phyloP scores from a whole-genome alignment of 2,329 filamentous ascomycete genomes.

The Rachicladosporium sp. region DNA sequence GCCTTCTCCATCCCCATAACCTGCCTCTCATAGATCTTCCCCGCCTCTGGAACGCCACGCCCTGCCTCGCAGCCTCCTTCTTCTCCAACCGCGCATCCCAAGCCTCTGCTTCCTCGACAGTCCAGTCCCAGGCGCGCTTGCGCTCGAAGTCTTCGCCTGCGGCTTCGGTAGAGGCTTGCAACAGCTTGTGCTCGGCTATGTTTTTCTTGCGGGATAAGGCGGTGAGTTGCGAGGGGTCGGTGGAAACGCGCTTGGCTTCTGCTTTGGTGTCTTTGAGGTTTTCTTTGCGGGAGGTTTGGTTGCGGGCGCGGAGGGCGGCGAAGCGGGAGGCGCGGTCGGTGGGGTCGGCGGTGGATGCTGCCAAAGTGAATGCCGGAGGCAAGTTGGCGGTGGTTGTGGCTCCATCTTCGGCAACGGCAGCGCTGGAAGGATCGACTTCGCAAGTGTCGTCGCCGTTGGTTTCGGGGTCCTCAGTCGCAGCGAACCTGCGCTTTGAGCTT shows the following conservation, averaged over 20 bases:
- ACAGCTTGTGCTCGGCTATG: conserved; percentile 78
- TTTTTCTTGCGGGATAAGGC: conserved; percentile 76
- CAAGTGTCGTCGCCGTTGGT: conserved; percentile 4
- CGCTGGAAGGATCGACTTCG: too few relatives aligned
- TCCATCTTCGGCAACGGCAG: conserved; percentile 5
- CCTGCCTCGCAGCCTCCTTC: conserved; percentile 67
- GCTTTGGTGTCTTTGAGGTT: conserved; percentile 77
- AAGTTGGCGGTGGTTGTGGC: conserved; percentile 4
- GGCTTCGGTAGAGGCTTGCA: conserved; percentile 82
- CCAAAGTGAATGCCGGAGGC: background rate
- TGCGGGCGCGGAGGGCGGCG: conserved; percentile 70
- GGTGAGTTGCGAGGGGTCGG: conserved; percentile 64
- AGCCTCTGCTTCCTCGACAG: conserved; percentile 79
- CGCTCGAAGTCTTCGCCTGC: conserved; percentile 87
- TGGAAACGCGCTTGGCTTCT: conserved; percentile 67
- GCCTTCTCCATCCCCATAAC: conserved; percentile 56
- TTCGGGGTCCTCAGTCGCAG: conserved; percentile 10
- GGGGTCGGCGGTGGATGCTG: conserved; percentile 16
- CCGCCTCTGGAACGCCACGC: conserved; percentile 77
- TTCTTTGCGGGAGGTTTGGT: conserved; percentile 42
- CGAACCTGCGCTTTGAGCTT: conserved; percentile 25
- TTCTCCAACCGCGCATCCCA: conserved; percentile 90
- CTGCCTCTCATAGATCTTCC: conserved; percentile 90
- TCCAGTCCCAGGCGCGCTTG: conserved; percentile 98
- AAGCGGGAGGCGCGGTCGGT: conserved; percentile 63